Evolutionary conservation across 108 stramenopile genomes (phyloP).

Genomic region (Discostella stelligeroides): DNA sequence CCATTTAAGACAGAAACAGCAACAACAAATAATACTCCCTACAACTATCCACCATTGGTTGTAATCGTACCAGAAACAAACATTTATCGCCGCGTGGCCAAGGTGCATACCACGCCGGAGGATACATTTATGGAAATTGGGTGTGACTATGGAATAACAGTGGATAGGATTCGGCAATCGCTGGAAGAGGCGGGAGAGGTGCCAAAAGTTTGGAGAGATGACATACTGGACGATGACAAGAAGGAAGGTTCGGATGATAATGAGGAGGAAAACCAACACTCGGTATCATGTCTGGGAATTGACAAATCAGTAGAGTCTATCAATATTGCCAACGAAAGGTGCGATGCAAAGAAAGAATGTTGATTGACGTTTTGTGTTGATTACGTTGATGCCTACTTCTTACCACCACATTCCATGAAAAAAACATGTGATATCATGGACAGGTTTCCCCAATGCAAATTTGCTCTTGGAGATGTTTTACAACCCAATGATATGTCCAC

Average conservation of each 20-base stretch:
- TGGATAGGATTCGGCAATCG: slow-evolving; percentile 50
- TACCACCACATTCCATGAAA: too few relatives aligned
- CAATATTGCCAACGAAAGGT: slow-evolving; percentile 56
- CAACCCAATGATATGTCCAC: slow-evolving; percentile 27
- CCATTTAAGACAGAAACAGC: background rate
- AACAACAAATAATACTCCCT: background rate
- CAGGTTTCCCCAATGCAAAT: slow-evolving; percentile 60
- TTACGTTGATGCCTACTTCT: background rate
- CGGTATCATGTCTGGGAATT: slow-evolving; percentile 56
- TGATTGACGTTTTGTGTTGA: background rate
- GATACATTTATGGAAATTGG: slow-evolving; percentile 82
- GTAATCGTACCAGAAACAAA: slow-evolving; percentile 72
- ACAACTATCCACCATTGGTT: slow-evolving; percentile 38
- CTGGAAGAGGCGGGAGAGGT: slow-evolving; percentile 44
- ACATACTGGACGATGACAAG: too few relatives aligned
- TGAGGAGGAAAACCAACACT: background rate
- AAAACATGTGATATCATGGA: background rate
- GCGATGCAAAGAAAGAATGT: background rate
- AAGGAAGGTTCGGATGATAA: slow-evolving; percentile 1
- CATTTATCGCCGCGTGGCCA: slow-evolving; percentile 66
- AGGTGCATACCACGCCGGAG: slow-evolving; percentile 59
- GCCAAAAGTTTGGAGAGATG: too few relatives aligned
- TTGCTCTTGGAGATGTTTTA: slow-evolving; percentile 53
- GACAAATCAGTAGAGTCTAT: slow-evolving; percentile 77
- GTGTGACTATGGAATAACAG: slow-evolving; percentile 74